Evolutionary conservation across 192 early-diverging fungal genomes (phyloP), one percentile per base, ranked within the genome.

Genomic region (Backusella tarrabulga): DNA sequence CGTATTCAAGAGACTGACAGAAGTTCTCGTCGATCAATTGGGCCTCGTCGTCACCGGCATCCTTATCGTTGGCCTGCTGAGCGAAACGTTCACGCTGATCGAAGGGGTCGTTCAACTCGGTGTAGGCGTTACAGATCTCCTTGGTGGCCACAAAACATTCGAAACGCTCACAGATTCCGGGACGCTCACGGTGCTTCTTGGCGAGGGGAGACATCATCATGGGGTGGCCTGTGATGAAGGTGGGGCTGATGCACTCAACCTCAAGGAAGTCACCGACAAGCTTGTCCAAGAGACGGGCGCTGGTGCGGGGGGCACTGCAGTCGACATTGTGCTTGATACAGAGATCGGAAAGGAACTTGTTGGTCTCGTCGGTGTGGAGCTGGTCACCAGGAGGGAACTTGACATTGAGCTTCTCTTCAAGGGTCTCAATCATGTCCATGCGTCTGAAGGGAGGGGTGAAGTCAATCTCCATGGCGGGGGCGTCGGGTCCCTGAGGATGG

Each of bases 21-120:
- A 98, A 99, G 77, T 91, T 95, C 87, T 99, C 97, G 77, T 99
- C 98, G 77, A 99, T 93, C 80, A 96, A 80, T 87, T 99, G 98
- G 32, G 98, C 98, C 85, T 99, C 98, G 79, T 99, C 98, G 82
- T 99, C 98, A 78, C 98, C 98, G 71, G 95, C 95, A 74, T 88
- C 98, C 92, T 99, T 99, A 83, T 99, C 97, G 38, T 78, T 85
- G 34, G 98, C 98, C 88, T 99, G 98, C 89, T 98, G 96, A 46
- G 91, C 97, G 85, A 99, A 99, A 80, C 97, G 89, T 83, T 97
- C 96, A 74, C 98, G 93, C 87, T 99, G 98, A 79, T 97, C 98
- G 82, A 97, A 97, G 50, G 98, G 98, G 88, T 99, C 98, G 90
- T 99, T 99, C 85, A 99, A 90, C 91, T 99, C 98, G 7, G 98